These are phyloP conservation scores for Debaryomyces castellii DNA, from an alignment of 805 yeast genomes.

Conservation along the genomic window DNA sequence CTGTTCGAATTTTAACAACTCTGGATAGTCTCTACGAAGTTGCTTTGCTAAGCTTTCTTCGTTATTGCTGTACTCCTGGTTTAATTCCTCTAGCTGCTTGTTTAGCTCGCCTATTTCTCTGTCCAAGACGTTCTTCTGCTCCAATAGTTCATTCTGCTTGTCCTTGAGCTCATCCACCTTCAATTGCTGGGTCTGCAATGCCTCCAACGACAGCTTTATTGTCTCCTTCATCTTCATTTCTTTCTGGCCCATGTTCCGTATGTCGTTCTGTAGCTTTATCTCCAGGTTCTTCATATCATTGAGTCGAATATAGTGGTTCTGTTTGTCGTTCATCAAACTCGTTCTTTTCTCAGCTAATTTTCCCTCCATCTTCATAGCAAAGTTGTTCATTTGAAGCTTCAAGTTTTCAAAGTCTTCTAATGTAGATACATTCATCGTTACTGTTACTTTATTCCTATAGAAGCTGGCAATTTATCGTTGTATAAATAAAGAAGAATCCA, in stretches of 20 bases:
- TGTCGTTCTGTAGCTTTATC: conserved; percentile 26
- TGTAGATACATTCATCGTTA: conserved; percentile 5
- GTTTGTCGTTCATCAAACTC: conserved; percentile 30
- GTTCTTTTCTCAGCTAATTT: conserved; percentile 32
- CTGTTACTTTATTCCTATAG: no score
- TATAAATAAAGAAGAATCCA: background rate
- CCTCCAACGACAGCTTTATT: conserved; percentile 22
- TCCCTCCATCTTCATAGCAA: conserved; percentile 35
- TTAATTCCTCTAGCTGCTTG: conserved; percentile 12
- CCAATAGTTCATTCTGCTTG: conserved; percentile 33
- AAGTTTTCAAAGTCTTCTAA: conserved; percentile 36
- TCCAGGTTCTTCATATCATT: conserved; percentile 31
- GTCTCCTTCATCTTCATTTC: conserved; percentile 27
- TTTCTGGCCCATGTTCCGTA: conserved; percentile 24
- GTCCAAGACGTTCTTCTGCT: conserved; percentile 23
- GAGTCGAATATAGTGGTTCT: conserved; percentile 28
- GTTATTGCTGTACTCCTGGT: conserved; percentile 21
- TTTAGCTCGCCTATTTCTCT: conserved; percentile 22
- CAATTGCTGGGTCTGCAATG: conserved; percentile 28
- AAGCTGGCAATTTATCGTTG: background rate
- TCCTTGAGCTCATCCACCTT: conserved; percentile 32
- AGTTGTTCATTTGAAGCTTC: conserved; percentile 35
- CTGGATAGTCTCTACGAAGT: conserved; percentile 48
- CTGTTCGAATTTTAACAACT: conserved; percentile 50
- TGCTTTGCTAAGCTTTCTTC: conserved; percentile 42